These are phyloP conservation scores for Cyclotella kingstonii DNA, from an alignment of 108 stramenopile genomes.

Conservation along the genomic window DNA sequence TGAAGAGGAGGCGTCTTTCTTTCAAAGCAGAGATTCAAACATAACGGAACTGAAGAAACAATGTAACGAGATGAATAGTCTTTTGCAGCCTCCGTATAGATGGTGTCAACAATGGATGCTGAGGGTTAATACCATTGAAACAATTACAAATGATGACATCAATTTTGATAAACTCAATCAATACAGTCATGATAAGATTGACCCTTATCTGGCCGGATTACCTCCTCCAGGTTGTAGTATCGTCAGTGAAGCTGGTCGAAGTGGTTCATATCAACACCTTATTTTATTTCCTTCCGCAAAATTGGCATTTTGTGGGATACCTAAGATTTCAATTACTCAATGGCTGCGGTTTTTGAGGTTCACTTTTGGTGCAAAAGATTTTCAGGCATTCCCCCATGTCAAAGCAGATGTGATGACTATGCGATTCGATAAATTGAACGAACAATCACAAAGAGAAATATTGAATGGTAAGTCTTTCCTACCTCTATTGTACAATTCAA, in stretches of 20 bases:
- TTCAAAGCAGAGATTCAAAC: neutral
- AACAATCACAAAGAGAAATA: conserved; percentile 11
- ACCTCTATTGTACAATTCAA: too few species aligned
- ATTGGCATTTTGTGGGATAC: conserved; percentile 55
- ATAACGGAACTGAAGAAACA: neutral
- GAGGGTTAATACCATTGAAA: neutral
- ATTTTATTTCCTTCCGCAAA: conserved; percentile 46
- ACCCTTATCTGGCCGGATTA: conserved; percentile 1
- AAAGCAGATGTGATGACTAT: conserved; percentile 37
- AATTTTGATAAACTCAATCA: neutral
- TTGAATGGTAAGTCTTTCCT: conserved; percentile 28
- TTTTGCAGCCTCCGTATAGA: conserved; percentile 1
- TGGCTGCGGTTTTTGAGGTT: conserved; percentile 52
- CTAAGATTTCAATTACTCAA: conserved; percentile 45
- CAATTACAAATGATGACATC: neutral
- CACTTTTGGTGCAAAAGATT: conserved; percentile 50
- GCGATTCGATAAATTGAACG: conserved; percentile 22
- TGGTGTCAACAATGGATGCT: conserved; percentile 24
- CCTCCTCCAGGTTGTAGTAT: conserved; percentile 18
- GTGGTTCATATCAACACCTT: conserved; percentile 32
- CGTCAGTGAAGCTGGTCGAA: conserved; percentile 11
- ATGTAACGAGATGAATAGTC: neutral
- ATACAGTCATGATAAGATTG: conserved; percentile 8
- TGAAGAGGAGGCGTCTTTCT: neutral
- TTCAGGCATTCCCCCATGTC: conserved; percentile 32